A percentile compares a stretch with the other conserved stretches of the same genome.
Evolutionary conservation across 2,329 filamentous ascomycete species (phyloP).

Genomic region (Xylariaceae sp.): DNA sequence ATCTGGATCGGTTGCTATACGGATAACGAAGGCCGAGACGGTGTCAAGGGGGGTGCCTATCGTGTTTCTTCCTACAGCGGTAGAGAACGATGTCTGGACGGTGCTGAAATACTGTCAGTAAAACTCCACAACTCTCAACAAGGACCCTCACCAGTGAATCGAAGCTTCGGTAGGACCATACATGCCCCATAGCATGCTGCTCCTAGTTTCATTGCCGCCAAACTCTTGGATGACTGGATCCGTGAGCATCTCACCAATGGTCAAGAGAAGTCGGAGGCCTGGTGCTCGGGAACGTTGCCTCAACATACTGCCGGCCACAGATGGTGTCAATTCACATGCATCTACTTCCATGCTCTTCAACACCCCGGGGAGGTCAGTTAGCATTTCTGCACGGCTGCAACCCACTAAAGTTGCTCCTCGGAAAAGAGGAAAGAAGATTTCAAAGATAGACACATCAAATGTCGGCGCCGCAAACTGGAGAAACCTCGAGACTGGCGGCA

Average conservation of each 20-base stretch:
- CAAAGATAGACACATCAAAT: slow-evolving; percentile 92
- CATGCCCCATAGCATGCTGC: slow-evolving; percentile 80
- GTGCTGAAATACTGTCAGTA: slow-evolving; percentile 46
- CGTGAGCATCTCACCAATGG: slow-evolving; percentile 91
- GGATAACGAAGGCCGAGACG: slow-evolving; percentile 69
- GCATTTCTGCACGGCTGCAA: slow-evolving; percentile 62
- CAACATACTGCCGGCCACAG: slow-evolving; percentile 73
- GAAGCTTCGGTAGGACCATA: slow-evolving; percentile 90
- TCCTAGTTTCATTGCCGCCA: slow-evolving; percentile 49
- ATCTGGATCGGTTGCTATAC: slow-evolving; percentile 36
- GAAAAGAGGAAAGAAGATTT: slow-evolving; percentile 84
- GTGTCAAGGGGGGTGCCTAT: slow-evolving; percentile 78
- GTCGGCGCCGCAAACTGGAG: slow-evolving; percentile 89
- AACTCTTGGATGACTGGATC: slow-evolving; percentile 72
- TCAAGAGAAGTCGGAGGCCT: slow-evolving; percentile 64
- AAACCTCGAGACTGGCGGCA: slow-evolving; percentile 73
- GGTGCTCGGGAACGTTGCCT: slow-evolving; percentile 63
- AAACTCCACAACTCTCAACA: neutral
- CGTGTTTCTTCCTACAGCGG: slow-evolving; percentile 53
- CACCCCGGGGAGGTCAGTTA: slow-evolving; percentile 66
- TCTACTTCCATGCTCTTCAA: slow-evolving; percentile 66
- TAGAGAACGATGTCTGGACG: slow-evolving; percentile 58
- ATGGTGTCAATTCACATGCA: slow-evolving; percentile 84
- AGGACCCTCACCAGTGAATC: slow-evolving; percentile 66
- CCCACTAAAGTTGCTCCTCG: slow-evolving; percentile 68